Evolutionary conservation across 2,329 filamentous ascomycete genomes (phyloP).

Genomic region (Thielaviopsis punctulata): DNA sequence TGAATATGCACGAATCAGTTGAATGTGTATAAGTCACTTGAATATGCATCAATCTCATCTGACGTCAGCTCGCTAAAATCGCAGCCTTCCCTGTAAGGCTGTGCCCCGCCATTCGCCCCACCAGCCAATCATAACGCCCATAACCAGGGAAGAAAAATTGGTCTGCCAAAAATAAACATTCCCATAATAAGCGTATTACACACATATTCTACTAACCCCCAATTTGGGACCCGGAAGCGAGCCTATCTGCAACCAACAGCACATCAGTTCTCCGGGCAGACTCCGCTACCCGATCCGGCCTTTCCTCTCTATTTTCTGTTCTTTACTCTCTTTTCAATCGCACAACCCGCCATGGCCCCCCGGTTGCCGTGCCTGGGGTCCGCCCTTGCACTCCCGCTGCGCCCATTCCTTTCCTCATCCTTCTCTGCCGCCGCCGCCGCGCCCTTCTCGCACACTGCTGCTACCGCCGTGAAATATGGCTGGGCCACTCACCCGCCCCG

Average conservation of each 20-base stretch:
- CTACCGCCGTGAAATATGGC: conserved; percentile 38
- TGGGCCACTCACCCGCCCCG: conserved; percentile 40
- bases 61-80: not conserved
- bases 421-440: not conserved
- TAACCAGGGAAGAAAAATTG: conserved; percentile 1
- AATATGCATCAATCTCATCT: not conserved
- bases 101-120: not conserved
- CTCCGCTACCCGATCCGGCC: not conserved
- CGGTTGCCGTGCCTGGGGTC: conserved; percentile 8
- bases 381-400: not conserved
- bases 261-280: too few species aligned
- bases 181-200: too few species aligned
- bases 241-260: too few species aligned
- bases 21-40: too few species aligned
- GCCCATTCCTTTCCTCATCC: not conserved
- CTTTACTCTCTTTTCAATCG: not conserved
- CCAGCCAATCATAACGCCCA: conserved; percentile 4
- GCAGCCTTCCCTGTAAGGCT: conserved; percentile 1
- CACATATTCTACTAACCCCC: not conserved
- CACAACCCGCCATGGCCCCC: conserved; percentile 1
- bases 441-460: conserved; percentile 25
- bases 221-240: not conserved
- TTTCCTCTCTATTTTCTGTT: not conserved
- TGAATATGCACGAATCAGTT: too few species aligned
- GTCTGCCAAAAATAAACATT: too few species aligned